Conservation (phyloP, 768 basidiomycete genomes). For the Hygrophorus pudorinus region DNA sequence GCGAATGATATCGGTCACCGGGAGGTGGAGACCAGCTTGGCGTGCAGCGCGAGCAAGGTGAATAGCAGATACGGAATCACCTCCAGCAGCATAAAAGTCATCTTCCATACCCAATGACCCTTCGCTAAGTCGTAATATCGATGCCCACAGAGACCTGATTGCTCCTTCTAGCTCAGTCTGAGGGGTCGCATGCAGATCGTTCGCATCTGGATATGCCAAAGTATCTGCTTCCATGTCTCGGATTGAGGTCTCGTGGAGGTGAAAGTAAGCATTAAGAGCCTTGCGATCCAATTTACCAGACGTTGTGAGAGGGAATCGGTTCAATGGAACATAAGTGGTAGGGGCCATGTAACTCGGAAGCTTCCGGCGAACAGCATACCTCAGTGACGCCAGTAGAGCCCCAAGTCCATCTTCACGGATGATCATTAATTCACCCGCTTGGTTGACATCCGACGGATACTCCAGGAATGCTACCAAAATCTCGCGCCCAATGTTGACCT, state of each 20-base stretch:
- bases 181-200: background rate
- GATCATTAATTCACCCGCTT: background rate
- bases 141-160: constrained; percentile 1
- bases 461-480: background rate
- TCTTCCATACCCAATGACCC: constrained; percentile 1
- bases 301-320: too few species aligned
- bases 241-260: background rate
- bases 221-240: background rate
- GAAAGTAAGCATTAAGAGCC: background rate
- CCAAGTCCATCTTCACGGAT: background rate
- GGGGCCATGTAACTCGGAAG: too few species aligned
- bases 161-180: background rate
- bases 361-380: too few species aligned
- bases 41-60: background rate
- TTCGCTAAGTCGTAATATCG: background rate
- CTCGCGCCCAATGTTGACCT: background rate
- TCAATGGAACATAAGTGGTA: background rate
- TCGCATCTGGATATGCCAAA: background rate
- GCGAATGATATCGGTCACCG: background rate
- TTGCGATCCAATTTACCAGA: constrained; percentile 3
- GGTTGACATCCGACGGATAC: too few species aligned
- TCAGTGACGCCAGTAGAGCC: background rate
- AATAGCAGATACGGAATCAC: constrained; percentile 1
- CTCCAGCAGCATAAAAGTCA: background rate
- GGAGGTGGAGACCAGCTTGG: background rate